Conservation (phyloP, 805 yeast species). For the Ogataea ganodermae region DNA sequence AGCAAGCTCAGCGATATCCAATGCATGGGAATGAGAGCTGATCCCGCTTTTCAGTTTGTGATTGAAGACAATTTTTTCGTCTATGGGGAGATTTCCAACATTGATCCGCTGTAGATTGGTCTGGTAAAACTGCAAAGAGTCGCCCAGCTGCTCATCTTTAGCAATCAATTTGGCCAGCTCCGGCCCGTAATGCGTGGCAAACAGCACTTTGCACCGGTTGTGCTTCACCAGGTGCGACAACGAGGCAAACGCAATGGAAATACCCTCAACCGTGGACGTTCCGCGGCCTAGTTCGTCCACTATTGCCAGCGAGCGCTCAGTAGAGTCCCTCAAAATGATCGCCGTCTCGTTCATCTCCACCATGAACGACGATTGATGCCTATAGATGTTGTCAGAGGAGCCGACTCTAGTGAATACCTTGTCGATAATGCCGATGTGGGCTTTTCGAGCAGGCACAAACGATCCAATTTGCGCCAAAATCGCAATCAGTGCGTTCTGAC, state of each 20-base stretch:
- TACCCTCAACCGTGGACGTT: constrained; percentile 81
- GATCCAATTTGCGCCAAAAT: constrained; percentile 76
- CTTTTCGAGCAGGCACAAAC: constrained; percentile 66
- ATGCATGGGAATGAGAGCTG: constrained; percentile 73
- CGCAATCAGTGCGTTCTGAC: constrained; percentile 70
- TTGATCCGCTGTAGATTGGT: constrained; percentile 26
- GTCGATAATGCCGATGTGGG: constrained; percentile 73
- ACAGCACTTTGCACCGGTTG: constrained; percentile 71
- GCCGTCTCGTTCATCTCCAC: constrained; percentile 89
- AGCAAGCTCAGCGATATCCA: constrained; percentile 74
- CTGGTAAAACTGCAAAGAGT: constrained; percentile 29
- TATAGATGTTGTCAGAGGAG: constrained; percentile 78
- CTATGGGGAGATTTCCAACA: constrained; percentile 24
- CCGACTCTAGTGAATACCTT: constrained; percentile 78
- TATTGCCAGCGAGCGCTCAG: constrained; percentile 68
- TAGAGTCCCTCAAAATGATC: constrained; percentile 63
- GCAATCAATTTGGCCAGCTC: constrained; percentile 48
- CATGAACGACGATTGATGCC: constrained; percentile 88
- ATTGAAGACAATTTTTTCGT: constrained; percentile 44
- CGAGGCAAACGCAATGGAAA: constrained; percentile 81
- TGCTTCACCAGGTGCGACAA: constrained; percentile 52
- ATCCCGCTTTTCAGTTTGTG: constrained; percentile 67
- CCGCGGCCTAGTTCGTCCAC: constrained; percentile 92
- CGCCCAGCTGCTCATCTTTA: constrained; percentile 29
- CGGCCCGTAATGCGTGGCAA: constrained; percentile 84